These are phyloP conservation scores for Scytalidium sp. DNA, from an alignment of 2,329 filamentous ascomycete species.

Conservation along the genomic window DNA sequence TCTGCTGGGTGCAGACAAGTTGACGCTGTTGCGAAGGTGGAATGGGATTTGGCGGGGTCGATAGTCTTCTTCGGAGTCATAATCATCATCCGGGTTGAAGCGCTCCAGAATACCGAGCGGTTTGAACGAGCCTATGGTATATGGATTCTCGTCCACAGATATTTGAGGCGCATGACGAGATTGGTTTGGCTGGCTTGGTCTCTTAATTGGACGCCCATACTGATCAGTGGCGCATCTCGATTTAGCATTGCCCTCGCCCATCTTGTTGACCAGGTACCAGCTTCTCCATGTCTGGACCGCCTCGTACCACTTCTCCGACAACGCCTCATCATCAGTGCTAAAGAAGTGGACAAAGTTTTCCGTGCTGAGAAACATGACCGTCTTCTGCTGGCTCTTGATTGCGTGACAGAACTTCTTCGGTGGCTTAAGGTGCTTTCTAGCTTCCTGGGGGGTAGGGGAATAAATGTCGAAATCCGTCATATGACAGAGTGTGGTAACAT, in stretches of 20 bases:
- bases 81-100: slow-evolving; percentile 37
- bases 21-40: slow-evolving; percentile 23
- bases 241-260: slow-evolving; percentile 38
- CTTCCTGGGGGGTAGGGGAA: slow-evolving; percentile 65
- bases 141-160: slow-evolving; percentile 49
- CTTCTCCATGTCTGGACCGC: slow-evolving; percentile 80
- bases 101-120: slow-evolving; percentile 63
- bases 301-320: slow-evolving; percentile 68
- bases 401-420: slow-evolving; percentile 85
- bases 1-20: slow-evolving; percentile 8
- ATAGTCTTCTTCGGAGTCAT: slow-evolving; percentile 21
- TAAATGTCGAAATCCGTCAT: slow-evolving; percentile 93
- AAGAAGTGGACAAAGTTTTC: slow-evolving; percentile 94
- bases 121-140: slow-evolving; percentile 64
- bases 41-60: slow-evolving; percentile 25
- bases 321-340: slow-evolving; percentile 67
- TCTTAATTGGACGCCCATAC: slow-evolving; percentile 20
- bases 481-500: slow-evolving; percentile 71
- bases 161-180: slow-evolving; percentile 23
- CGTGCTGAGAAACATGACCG: slow-evolving; percentile 75
- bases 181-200: slow-evolving; percentile 19
- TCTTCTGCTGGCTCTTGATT: slow-evolving; percentile 89
- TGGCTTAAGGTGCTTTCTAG: slow-evolving; percentile 70
- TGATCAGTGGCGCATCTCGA: slow-evolving; percentile 21
- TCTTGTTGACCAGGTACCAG: slow-evolving; percentile 81